Base-by-base conservation (phyloP, 306 rosid genomes). In the Glycine tomentella region DNA sequence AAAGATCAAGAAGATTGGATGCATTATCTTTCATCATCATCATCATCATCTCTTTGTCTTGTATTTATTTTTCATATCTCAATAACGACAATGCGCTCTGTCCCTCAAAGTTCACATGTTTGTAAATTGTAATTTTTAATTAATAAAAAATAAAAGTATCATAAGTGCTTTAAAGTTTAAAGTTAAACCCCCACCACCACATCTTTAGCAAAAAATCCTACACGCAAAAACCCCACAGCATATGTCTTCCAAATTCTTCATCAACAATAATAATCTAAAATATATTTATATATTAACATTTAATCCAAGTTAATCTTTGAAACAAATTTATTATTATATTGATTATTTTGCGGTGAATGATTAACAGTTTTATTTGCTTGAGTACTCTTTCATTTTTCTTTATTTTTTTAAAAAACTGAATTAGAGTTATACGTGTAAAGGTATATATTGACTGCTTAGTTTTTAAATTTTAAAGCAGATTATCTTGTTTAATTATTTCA, bases 11-110 rank as follows among this genome's bases (percentile, higher is more conserved):
- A 66, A 66, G 7, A 42, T 66, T 15, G 33, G 33, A 66, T 66
- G 31, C 31, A 66, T 38, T 65, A 42, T 14, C 34, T 40, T 67
- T 15, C 52, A 42, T 67, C 52, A n/a, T n/a, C n/a, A n/a, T n/a
- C n/a, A n/a, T n/a, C n/a, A 42, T 67, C 33, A 42, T 44, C 72
- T 67, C 72, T 42, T 67, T 40, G 53, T 42, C 34, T 67, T n/a
- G 2, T n/a, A n/a, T 65, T 38, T 38, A n/a, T 14, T 42, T 42
- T 66, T 44, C 34, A 9, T 67, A 15, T 67, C 44, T 42, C 13
- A 44, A 42, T 8, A 40, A 15, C 15, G 14, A 67, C 52, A 42
- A 42, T 67, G 51, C 7, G 4, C 31, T 25, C 46, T 67, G 13
- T 7, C 7, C 4, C 72, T 15, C 52, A 65, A 65, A 40, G 71